A percentile compares a stretch with the other conserved stretches of the same genome.
Evolutionary conservation across 805 yeast genomes (phyloP).

Genomic region (Cyberlindnera galapagoensis): DNA sequence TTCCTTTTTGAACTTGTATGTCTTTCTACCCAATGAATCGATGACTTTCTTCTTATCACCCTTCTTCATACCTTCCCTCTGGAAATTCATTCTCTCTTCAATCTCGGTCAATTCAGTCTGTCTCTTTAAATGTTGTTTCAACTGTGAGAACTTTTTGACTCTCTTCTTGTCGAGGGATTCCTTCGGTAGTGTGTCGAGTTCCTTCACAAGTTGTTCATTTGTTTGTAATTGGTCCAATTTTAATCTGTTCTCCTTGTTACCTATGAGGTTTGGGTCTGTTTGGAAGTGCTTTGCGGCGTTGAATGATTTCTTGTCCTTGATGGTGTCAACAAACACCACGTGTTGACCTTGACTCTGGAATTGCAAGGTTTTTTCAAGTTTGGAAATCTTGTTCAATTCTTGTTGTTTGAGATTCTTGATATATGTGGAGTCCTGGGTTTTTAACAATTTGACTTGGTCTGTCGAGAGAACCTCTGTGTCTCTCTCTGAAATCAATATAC

Average conservation of each 20-base stretch:
- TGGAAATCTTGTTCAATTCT: conserved; percentile 60
- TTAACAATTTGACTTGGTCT: conserved; percentile 76
- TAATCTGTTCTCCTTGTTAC: conserved; percentile 66
- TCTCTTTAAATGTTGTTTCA: conserved; percentile 64
- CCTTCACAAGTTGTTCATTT: conserved; percentile 24
- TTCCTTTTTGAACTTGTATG: conserved; percentile 80
- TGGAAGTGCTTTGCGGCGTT: conserved; percentile 60
- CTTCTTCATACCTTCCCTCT: conserved; percentile 83
- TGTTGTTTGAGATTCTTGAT: conserved; percentile 68
- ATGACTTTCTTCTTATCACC: conserved; percentile 78
- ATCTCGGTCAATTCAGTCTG: conserved; percentile 62
- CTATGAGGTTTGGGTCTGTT: conserved; percentile 59
- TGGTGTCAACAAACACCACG: conserved; percentile 75
- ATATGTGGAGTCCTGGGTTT: conserved; percentile 88
- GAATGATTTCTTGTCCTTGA: conserved; percentile 49
- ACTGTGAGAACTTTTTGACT: conserved; percentile 49
- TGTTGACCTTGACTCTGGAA: conserved; percentile 66
- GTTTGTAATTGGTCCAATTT: conserved; percentile 52
- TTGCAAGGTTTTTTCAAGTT: conserved; percentile 35
- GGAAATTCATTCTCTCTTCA: conserved; percentile 65
- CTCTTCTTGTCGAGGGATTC: conserved; percentile 45
- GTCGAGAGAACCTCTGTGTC: conserved; percentile 52
- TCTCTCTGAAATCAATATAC: conserved; percentile 62
- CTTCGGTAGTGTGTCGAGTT: conserved; percentile 26
- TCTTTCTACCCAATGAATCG: conserved; percentile 57